Conservation (phyloP, 1,284 basidiomycete genomes). For the Leccinum fallax region DNA sequence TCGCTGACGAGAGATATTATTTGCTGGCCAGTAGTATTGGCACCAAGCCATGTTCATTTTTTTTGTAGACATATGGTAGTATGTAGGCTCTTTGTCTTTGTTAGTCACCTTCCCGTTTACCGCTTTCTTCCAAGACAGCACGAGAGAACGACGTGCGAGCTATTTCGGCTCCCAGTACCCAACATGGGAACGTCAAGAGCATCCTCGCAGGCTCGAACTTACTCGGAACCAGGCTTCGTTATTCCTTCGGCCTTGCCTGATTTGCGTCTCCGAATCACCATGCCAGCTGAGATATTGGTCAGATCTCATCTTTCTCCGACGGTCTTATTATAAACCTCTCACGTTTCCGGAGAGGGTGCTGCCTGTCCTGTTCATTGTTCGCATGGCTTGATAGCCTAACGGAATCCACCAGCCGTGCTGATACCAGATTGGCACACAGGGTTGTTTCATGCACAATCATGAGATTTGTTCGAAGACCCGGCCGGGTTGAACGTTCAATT, state of each 20-base stretch:
- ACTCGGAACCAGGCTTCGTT: conserved; percentile 61
- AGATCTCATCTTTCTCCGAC: neutral
- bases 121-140: conserved; percentile 41
- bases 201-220: conserved; percentile 42
- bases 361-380: conserved; percentile 61
- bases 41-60: too few relatives aligned
- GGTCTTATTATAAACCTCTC: conserved; percentile 57
- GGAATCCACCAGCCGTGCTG: conserved; percentile 31
- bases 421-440: neutral
- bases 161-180: conserved; percentile 36
- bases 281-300: neutral
- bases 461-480: too few relatives aligned
- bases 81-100: too few relatives aligned
- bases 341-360: conserved; percentile 46
- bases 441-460: neutral
- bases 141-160: conserved; percentile 39
- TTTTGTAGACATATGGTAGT: too few relatives aligned
- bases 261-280: conserved; percentile 42
- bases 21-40: too few relatives aligned
- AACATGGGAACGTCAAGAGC: conserved; percentile 43
- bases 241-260: conserved; percentile 46
- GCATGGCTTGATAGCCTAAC: conserved; percentile 63
- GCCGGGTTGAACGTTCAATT: neutral
- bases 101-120: conserved; percentile 43
- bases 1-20: neutral